These are phyloP conservation scores for Neocucurbitaria cava DNA, from an alignment of 2,329 filamentous ascomycete species.

Conservation along the genomic window DNA sequence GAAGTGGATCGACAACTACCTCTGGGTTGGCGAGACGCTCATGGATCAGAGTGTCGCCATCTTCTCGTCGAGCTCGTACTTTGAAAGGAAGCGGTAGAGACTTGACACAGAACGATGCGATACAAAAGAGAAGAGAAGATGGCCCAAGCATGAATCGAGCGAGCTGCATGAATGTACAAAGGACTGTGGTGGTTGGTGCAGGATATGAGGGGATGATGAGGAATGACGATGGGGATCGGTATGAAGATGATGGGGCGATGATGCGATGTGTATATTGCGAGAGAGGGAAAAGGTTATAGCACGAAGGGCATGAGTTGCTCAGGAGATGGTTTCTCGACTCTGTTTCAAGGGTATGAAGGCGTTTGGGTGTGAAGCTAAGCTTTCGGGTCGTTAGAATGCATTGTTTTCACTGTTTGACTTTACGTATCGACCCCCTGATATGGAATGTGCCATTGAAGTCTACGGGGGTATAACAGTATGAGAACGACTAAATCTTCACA, in stretches of 20 bases:
- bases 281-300: neutral
- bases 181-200: too few relatives aligned
- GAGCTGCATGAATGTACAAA: neutral
- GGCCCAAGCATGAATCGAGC: too few relatives aligned
- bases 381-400: slow-evolving; percentile 2
- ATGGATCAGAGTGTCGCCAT: slow-evolving; percentile 97
- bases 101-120: neutral
- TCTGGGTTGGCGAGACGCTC: slow-evolving; percentile 94
- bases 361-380: slow-evolving; percentile 16
- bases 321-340: slow-evolving; percentile 1
- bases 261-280: neutral
- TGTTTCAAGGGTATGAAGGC: slow-evolving; percentile 11
- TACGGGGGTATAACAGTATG: neutral
- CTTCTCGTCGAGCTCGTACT: slow-evolving; percentile 85
- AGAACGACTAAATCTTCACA: neutral
- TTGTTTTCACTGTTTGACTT: neutral
- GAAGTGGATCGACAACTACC: slow-evolving; percentile 91
- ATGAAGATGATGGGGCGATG: neutral
- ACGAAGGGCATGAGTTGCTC: neutral
- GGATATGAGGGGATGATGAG: too few relatives aligned
- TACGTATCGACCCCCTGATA: neutral
- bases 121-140: neutral
- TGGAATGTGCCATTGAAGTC: neutral
- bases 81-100: slow-evolving; percentile 76
- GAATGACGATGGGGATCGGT: neutral